Base-by-base conservation (phyloP, 495 filamentous ascomycete genomes). In the Parathielavia appendiculata region DNA sequence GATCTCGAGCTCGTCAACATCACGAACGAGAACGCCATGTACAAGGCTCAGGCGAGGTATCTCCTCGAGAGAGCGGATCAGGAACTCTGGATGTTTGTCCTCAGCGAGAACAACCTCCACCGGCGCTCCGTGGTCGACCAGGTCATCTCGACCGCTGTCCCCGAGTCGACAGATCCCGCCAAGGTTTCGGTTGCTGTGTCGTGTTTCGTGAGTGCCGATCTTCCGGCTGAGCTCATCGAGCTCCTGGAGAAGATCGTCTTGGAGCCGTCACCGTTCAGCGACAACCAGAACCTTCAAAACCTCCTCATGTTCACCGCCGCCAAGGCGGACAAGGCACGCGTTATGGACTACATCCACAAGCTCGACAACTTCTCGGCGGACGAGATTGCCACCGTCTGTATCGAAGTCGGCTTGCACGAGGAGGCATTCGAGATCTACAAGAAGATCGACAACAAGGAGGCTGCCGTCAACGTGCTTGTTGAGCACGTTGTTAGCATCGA, bases 1-100 rank as follows among this genome's bases (percentile, higher is more conserved):
- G 95, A 99, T 67, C 75, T 99, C 39, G 95, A 99, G 71, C 81
- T 99, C 56, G 93, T 99, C 74, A 92, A 84, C 74, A 91, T 99
- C 68, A 96, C 95, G 60, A 99, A 97, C 68, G 95, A 97, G 74
- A 99, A 99, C 76, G 83, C 90, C 10, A 99, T 99, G 95, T 99
- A 95, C 81, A 89, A 89, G 69, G 89, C 90, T 20, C 95, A 99
- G 73, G 92, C 92, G 44, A 86, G 95, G 17, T 97, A 99, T 71
- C 86, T 97, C 35, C 80, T 99, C 46, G 91, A 96, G 62, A 84
- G 95, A 53, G 86, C 86, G 48, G 95, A 97, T 69, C 65, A 79
- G 16, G 95, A 97, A 67, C 86, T 99, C 58, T 99, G 95, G 95
- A 77, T 77, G 46, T 99, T 96, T 67, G 92, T 97, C 11, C 82